Evolutionary conservation across 2,329 filamentous ascomycete genomes (phyloP).

Genomic region (Arthroderma sp.): DNA sequence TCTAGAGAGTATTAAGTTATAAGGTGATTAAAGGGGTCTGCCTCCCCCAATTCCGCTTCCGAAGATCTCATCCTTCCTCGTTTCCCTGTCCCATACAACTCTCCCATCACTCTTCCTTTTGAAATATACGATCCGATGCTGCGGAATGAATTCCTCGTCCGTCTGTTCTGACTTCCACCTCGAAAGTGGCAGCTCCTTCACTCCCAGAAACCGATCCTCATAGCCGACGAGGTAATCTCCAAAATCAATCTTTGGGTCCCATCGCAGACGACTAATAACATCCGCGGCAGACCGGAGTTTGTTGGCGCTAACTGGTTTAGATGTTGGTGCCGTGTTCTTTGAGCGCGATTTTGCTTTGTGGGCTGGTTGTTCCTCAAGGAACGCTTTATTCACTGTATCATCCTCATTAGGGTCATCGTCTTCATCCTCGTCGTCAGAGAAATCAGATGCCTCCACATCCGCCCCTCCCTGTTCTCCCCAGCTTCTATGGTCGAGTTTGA

Average conservation of each 20-base stretch:
- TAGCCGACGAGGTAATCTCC: constrained; percentile 42
- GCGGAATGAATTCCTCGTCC: constrained; percentile 46
- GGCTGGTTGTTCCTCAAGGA: too few species aligned
- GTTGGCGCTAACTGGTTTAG: not conserved
- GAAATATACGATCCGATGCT: constrained; percentile 43
- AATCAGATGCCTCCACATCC: constrained; percentile 8
- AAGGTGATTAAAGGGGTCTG: not conserved
- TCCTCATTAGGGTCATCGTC: constrained; percentile 5
- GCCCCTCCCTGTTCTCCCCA: constrained; percentile 11
- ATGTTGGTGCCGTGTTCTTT: not conserved
- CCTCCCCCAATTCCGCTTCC: constrained; percentile 26
- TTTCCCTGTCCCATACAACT: constrained; percentile 41
- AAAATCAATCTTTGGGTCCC: constrained; percentile 37
- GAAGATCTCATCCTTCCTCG: constrained; percentile 38
- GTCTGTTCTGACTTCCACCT: constrained; percentile 45
- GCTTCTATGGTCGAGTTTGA: constrained; percentile 13
- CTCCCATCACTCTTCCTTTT: constrained; percentile 30
- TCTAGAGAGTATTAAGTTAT: not conserved
- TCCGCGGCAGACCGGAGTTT: constrained; percentile 25
- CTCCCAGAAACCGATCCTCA: constrained; percentile 41
- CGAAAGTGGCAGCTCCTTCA: constrained; percentile 37
- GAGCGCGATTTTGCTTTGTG: not conserved
- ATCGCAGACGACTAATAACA: constrained; percentile 39
- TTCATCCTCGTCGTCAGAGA: constrained; percentile 11
- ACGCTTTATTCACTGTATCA: not conserved